phyloP scores from a whole-genome alignment of 768 basidiomycete genomes.

The Lentinula raphanica region DNA sequence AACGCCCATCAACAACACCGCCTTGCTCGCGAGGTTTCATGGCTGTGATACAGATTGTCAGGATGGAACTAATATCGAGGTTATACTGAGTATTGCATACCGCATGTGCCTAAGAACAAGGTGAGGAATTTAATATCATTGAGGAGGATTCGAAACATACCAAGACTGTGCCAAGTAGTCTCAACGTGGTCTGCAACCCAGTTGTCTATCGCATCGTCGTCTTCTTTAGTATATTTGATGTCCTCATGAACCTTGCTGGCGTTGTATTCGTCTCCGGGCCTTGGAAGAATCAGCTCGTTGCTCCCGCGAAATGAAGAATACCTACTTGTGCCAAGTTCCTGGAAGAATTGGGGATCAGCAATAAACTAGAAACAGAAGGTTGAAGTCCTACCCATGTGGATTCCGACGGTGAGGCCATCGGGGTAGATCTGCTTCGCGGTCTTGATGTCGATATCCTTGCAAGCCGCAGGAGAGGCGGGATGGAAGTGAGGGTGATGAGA shows the following conservation, averaged over 20 bases:
- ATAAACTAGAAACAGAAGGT: neutral
- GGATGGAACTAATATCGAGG: neutral
- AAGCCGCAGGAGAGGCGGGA: constrained; percentile 57
- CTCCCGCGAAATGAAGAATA: neutral
- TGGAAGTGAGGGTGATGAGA: constrained; percentile 75
- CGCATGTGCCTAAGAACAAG: constrained; percentile 33
- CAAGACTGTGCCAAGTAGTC: constrained; percentile 74
- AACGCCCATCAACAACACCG: constrained; percentile 59
- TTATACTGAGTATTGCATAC: constrained; percentile 18
- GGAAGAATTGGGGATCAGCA: neutral
- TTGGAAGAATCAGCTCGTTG: constrained; percentile 9
- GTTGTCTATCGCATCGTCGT: constrained; percentile 68
- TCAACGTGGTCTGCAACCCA: constrained; percentile 71
- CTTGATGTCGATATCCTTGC: constrained; percentile 58
- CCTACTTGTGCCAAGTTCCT: constrained; percentile 50
- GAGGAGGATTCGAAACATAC: constrained; percentile 22
- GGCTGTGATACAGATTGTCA: constrained; percentile 24
- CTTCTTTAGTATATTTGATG: constrained; percentile 60
- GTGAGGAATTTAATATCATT: neutral
- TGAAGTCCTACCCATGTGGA: constrained; percentile 55
- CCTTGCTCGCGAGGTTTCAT: constrained; percentile 67
- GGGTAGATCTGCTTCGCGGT: constrained; percentile 61
- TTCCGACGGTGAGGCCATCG: constrained; percentile 58
- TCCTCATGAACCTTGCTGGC: constrained; percentile 56
- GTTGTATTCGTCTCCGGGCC: constrained; percentile 49